Conservation (phyloP, 1,284 basidiomycete genomes). For the Heliocybe sulcata region DNA sequence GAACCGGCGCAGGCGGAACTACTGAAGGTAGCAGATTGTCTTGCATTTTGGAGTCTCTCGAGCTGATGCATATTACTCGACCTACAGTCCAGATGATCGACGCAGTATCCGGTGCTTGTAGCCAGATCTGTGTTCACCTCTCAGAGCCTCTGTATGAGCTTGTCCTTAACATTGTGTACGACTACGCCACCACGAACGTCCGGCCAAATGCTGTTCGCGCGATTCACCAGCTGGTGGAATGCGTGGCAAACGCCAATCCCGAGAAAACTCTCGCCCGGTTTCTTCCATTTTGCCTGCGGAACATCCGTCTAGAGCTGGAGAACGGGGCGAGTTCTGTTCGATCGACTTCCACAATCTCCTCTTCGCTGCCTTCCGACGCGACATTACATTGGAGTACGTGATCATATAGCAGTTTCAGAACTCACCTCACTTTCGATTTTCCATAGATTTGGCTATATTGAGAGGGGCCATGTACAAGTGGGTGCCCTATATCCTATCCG, state of each 20-base stretch:
- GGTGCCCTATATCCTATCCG: conserved; percentile 19
- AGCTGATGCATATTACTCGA: not conserved
- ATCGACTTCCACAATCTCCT: conserved; percentile 71
- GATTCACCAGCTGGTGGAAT: conserved; percentile 82
- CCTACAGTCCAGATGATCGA: conserved; percentile 58
- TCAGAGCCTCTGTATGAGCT: conserved; percentile 79
- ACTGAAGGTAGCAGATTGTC: conserved; percentile 42
- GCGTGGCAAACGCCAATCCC: conserved; percentile 78
- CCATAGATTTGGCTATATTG: conserved; percentile 57
- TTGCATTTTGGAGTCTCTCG: too few relatives aligned
- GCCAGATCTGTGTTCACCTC: conserved; percentile 76
- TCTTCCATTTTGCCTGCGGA: conserved; percentile 65
- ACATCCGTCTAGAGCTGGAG: conserved; percentile 75
- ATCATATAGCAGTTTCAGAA: conserved; percentile 5
- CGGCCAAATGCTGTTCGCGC: conserved; percentile 83
- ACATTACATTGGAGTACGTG: conserved; percentile 82
- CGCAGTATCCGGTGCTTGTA: conserved; percentile 60
- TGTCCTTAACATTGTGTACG: conserved; percentile 76
- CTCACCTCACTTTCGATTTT: conserved; percentile 3
- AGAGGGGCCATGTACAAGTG: conserved; percentile 67
- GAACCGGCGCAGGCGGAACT: conserved; percentile 42
- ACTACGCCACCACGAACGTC: conserved; percentile 72
- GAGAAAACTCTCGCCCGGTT: conserved; percentile 73
- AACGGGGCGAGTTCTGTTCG: conserved; percentile 82
- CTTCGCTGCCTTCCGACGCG: conserved; percentile 74